Conservation (phyloP, 2,329 filamentous ascomycete species). For the Ceratocystis albifundus region DNA sequence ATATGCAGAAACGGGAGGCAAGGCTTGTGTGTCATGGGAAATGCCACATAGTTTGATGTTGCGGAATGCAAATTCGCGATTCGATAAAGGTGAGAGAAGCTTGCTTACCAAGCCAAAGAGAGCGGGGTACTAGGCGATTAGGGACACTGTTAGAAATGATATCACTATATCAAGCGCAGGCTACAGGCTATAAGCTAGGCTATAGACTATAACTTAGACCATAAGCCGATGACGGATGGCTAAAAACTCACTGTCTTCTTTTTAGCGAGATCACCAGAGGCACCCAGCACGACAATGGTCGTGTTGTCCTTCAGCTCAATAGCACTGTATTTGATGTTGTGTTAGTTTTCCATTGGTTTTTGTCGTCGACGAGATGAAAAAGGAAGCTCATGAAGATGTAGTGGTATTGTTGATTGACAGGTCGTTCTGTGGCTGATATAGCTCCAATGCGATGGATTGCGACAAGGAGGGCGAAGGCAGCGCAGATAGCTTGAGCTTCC, state of each 20-base stretch:
- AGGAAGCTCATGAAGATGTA: background rate
- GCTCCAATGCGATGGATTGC: constrained; percentile 21
- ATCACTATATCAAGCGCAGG: background rate
- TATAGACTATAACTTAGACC: background rate
- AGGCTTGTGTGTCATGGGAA: constrained; percentile 16
- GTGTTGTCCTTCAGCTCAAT: constrained; percentile 99
- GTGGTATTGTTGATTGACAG: constrained; percentile 8
- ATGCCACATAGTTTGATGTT: background rate
- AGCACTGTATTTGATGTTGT: constrained; percentile 41
- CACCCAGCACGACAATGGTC: constrained; percentile 88
- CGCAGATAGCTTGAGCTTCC: constrained; percentile 15
- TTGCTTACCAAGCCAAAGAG: constrained; percentile 87
- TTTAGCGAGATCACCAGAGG: constrained; percentile 95
- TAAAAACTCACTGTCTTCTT: constrained; percentile 79
- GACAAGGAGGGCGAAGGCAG: constrained; percentile 13
- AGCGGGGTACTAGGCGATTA: constrained; percentile 65
- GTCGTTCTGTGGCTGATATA: constrained; percentile 10
- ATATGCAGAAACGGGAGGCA: constrained; percentile 14
- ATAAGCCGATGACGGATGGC: constrained; percentile 21
- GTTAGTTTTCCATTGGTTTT: constrained; percentile 9
- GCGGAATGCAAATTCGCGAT: background rate
- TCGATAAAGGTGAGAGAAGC: background rate
- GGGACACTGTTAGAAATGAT: constrained; percentile 7
- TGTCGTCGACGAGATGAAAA: background rate
- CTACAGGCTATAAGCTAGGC: background rate